Percentiles rank a stretch among this genome's conserved stretches.
These are phyloP conservation scores for Corynespora cassiicola DNA, from an alignment of 2,329 filamentous ascomycete genomes.

Conservation along the genomic window DNA sequence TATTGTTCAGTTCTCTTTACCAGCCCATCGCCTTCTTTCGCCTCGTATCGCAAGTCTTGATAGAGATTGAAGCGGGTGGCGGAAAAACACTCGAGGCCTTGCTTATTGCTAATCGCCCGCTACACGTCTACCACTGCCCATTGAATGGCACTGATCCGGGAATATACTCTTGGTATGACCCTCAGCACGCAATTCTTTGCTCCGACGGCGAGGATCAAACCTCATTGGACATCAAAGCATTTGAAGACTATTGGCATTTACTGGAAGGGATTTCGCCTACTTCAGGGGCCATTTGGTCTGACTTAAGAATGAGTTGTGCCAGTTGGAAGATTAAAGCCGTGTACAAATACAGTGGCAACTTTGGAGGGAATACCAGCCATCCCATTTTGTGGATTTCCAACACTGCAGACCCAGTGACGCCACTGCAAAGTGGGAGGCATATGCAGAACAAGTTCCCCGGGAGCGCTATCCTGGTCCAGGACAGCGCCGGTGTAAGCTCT, in stretches of 20 bases:
- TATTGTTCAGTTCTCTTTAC: constrained; percentile 48
- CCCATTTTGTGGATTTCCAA: constrained; percentile 66
- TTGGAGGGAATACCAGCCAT: constrained; percentile 52
- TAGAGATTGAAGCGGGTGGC: constrained; percentile 36
- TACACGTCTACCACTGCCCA: constrained; percentile 36
- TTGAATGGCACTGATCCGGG: constrained; percentile 21
- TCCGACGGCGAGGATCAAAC: constrained; percentile 47
- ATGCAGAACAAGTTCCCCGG: constrained; percentile 52
- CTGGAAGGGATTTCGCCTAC: constrained; percentile 42
- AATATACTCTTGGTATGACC: constrained; percentile 10
- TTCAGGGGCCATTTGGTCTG: constrained; percentile 47
- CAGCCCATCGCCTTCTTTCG: constrained; percentile 41
- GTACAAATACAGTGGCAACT: constrained; percentile 36
- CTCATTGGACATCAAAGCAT: constrained; percentile 27
- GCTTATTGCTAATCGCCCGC: constrained; percentile 14
- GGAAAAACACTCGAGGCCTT: constrained; percentile 31
- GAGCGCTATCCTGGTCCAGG: constrained; percentile 52
- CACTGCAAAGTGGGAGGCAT: constrained; percentile 53
- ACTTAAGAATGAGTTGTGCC: constrained; percentile 45
- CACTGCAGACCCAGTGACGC: constrained; percentile 66
- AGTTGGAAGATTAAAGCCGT: constrained; percentile 45
- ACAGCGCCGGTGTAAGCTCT: constrained; percentile 35
- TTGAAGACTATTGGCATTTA: constrained; percentile 41
- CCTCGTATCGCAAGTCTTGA: constrained; percentile 40
- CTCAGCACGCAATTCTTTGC: constrained; percentile 45